Evolutionary conservation across 257 asterid species (phyloP).

Genomic region (Solanum paucissectum): DNA sequence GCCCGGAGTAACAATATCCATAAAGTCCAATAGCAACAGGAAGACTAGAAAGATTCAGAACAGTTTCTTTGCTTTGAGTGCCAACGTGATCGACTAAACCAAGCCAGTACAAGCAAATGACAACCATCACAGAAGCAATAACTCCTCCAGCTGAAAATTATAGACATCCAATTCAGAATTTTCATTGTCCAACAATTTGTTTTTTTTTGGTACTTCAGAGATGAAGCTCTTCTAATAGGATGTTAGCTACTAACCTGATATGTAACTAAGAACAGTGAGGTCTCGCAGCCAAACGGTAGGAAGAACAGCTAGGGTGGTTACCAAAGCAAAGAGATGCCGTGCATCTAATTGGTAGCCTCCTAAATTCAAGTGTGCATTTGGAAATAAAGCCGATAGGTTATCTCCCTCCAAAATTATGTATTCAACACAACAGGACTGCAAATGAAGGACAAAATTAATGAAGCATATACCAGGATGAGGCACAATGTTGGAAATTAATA

Average conservation of each 20-base stretch:
- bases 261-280: constrained; percentile 76
- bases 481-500: background rate
- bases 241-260: constrained; percentile 55
- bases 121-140: constrained; percentile 81
- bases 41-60: constrained; percentile 64
- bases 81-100: constrained; percentile 75
- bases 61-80: constrained; percentile 32
- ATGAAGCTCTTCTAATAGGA: background rate
- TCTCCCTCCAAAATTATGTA: constrained; percentile 86
- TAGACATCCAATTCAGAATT: background rate
- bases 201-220: background rate
- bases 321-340: constrained; percentile 58
- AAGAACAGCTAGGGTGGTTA: constrained; percentile 66
- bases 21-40: constrained; percentile 95
- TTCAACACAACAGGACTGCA: constrained; percentile 89
- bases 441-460: background rate
- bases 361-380: constrained; percentile 58
- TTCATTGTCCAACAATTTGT: background rate
- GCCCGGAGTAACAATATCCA: constrained; percentile 94
- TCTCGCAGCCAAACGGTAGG: constrained; percentile 84
- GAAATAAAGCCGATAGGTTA: constrained; percentile 79
- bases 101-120: constrained; percentile 68
- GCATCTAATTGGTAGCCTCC: constrained; percentile 49
- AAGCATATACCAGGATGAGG: background rate
- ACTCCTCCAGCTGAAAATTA: constrained; percentile 82